Percentiles rank a stretch among this genome's conserved stretches.
phyloP scores from a whole-genome alignment of 371 early-diverging fungal species.

The Rhizomucor miehei region DNA sequence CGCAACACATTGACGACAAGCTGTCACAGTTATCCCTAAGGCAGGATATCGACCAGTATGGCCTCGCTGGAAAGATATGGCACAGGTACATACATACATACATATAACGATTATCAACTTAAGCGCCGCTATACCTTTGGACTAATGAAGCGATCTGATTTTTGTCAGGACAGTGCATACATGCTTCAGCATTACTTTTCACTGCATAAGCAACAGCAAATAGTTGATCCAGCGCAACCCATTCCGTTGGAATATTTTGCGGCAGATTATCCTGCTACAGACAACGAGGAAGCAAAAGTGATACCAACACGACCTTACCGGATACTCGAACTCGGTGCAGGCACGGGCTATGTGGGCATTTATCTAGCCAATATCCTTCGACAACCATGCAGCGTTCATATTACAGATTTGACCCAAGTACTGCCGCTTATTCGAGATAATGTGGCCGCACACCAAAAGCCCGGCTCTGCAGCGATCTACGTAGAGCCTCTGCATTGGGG shows the following conservation, averaged over 20 bases:
- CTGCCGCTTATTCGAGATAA: constrained; percentile 53
- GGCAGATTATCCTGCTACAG: neutral
- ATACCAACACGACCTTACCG: constrained; percentile 20
- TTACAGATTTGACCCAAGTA: constrained; percentile 58
- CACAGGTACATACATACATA: constrained; percentile 33
- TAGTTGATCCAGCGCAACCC: constrained; percentile 23
- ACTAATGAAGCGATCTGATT: too few relatives aligned
- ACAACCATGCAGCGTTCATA: constrained; percentile 32
- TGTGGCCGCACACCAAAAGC: constrained; percentile 16
- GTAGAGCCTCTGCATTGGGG: constrained; percentile 58
- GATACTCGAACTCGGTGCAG: constrained; percentile 51
- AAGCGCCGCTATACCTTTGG: too few relatives aligned
- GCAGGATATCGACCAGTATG: constrained; percentile 41
- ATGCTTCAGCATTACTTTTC: constrained; percentile 41
- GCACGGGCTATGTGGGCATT: constrained; percentile 60
- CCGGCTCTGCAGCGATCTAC: constrained; percentile 17
- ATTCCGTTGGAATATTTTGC: constrained; percentile 20
- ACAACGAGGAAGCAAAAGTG: too few relatives aligned
- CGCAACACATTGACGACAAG: constrained; percentile 8
- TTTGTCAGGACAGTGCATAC: constrained; percentile 31
- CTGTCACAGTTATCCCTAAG: constrained; percentile 20
- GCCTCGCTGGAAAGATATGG: constrained; percentile 54
- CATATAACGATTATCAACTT: too few relatives aligned
- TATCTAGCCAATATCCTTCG: constrained; percentile 44
- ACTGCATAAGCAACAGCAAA: constrained; percentile 3